These are phyloP conservation scores for Balakata baccata DNA, from an alignment of 345 rosid species.

Conservation along the genomic window DNA sequence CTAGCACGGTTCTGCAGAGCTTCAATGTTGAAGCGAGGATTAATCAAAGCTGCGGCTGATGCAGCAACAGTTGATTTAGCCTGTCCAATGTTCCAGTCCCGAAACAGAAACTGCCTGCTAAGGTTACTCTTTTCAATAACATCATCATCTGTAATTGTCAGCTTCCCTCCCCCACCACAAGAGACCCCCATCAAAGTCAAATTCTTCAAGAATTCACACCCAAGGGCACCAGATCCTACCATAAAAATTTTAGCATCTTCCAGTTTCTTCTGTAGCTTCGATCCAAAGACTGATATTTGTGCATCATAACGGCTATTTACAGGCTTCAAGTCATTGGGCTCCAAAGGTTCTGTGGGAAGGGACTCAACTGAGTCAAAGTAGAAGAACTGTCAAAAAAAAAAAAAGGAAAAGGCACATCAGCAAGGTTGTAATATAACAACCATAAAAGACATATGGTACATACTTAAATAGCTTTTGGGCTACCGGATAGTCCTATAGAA, in stretches of 20 bases:
- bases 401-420: background rate
- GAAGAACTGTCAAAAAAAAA: slow-evolving; percentile 55
- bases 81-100: slow-evolving; percentile 99
- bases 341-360: slow-evolving; percentile 69
- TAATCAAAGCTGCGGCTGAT: slow-evolving; percentile 74
- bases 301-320: slow-evolving; percentile 88
- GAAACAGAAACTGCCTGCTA: slow-evolving; percentile 93
- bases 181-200: slow-evolving; percentile 93
- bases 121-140: slow-evolving; percentile 98
- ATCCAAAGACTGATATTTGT: slow-evolving; percentile 93
- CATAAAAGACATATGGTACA: background rate
- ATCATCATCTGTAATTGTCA: slow-evolving; percentile 93
- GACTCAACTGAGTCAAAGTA: slow-evolving; percentile 96
- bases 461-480: background rate
- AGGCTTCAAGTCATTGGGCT: slow-evolving; percentile 65
- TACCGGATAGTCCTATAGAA: no score
- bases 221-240: slow-evolving; percentile 98
- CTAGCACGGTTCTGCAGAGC: slow-evolving; percentile 95
- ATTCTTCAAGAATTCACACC: slow-evolving; percentile 94
- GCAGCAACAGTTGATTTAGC: slow-evolving; percentile 98
- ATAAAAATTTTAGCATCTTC: slow-evolving; percentile 76
- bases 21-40: slow-evolving; percentile 64
- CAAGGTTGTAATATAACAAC: background rate
- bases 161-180: slow-evolving; percentile 71
- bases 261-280: slow-evolving; percentile 82